Conservation (phyloP, 805 yeast species). For the Schizosaccharomyces pombe region DNA sequence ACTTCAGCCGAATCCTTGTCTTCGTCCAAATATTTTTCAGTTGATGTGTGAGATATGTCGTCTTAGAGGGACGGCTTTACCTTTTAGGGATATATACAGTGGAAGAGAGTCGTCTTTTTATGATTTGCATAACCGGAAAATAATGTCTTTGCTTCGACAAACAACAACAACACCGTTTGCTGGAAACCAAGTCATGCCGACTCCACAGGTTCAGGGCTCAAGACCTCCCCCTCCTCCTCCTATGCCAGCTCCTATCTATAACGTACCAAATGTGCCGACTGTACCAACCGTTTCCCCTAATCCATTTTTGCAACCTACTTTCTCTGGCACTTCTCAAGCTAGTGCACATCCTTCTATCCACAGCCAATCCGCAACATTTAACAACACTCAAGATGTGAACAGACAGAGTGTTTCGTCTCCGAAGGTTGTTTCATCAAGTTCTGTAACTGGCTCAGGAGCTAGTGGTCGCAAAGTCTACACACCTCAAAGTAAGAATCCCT, state of each 20-base stretch:
- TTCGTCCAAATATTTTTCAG: constrained; percentile 73
- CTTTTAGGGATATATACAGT: constrained; percentile 15
- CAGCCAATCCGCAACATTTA: no score
- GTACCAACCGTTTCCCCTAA: no score
- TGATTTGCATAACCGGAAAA: neutral
- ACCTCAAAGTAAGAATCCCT: no score
- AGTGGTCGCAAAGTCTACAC: no score
- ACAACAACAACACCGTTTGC: neutral
- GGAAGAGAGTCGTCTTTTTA: constrained; percentile 3
- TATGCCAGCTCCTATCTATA: neutral
- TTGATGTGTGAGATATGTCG: constrained; percentile 40
- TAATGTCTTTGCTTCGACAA: neutral
- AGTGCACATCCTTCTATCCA: no score
- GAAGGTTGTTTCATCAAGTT: no score
- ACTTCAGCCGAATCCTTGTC: constrained; percentile 60
- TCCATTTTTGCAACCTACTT: neutral
- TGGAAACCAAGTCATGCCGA: neutral
- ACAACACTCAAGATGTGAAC: no score
- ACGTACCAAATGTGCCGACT: neutral
- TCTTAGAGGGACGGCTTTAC: constrained; percentile 32
- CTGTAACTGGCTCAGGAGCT: no score
- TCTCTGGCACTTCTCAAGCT: neutral
- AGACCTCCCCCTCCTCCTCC: neutral
- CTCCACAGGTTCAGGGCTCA: neutral
- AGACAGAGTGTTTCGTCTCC: no score